Evolutionary conservation across 2,329 filamentous ascomycete species (phyloP), one percentile per base, ranked within the genome.

Genomic region (Ophiostoma australiae): DNA sequence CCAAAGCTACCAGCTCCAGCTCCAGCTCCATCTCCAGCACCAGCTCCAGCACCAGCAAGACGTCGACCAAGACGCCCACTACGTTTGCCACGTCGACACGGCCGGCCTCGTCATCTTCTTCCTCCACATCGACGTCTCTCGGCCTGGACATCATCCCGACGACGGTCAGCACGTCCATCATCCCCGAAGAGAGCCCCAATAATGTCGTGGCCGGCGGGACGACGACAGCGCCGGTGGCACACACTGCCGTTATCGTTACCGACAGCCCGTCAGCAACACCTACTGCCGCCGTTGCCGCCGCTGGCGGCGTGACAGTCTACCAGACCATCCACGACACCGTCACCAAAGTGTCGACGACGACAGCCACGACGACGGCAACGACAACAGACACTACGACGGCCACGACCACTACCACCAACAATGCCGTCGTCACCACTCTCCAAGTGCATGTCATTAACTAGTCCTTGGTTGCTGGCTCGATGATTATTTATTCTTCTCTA

Each of bases 291-390:
- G 23, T 23, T 58, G 52, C 52, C 52, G 58, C 63, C 3, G 63
- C 13, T 33, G 41, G 48, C 0, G 41, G 48, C 0, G 71, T 70
- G 35, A 72, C 73, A 4, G 33, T 68, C n/a, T n/a, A 65, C 6
- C 33, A 66, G 48, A 72, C 71, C 0, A n/a, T 67, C 20, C 61
- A 66, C 20, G 65, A 73, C 52, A 74, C 73, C 0, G 72, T 73
- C 55, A 74, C 72, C 0, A 17, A 67, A 44, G 44, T 67, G 11
- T 71, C 67, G n/a, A 69, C 63, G 2, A 70, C 68, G 6, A 72
- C 70, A 48, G 39, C 48, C 13, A 72, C 58, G 5, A 67, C 68
- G 0, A 71, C 69, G 0, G 39, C 70, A n/a, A 72, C 71, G 17
- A 52, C 67, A 8, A 68, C 71, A n/a, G 52, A 17, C 23, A 70